Evolutionary conservation across 2,329 filamentous ascomycete genomes (phyloP).

Genomic region (Conoideocrella luteorostrata): DNA sequence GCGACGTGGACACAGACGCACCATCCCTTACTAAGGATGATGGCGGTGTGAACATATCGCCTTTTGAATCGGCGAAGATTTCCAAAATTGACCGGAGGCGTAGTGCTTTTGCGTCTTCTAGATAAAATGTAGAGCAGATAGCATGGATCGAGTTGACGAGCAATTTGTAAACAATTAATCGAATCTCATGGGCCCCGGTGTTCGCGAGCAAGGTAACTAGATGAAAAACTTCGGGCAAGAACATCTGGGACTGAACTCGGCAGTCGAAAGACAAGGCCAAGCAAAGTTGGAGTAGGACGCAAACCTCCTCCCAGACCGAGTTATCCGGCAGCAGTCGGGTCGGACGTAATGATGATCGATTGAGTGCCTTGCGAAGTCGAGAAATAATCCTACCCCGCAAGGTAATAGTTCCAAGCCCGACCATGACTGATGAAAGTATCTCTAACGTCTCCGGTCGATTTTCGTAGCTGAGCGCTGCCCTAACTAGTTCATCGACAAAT

Average conservation of each 20-base stretch:
- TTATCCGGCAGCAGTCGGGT: conserved; percentile 61
- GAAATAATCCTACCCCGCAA: conserved; percentile 60
- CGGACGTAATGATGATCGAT: conserved; percentile 60
- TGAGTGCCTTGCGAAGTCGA: conserved; percentile 59
- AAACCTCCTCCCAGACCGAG: conserved; percentile 63
- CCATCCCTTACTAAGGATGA: conserved; percentile 42
- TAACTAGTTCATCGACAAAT: conserved; percentile 61
- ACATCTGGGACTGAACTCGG: conserved; percentile 60
- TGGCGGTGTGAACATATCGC: conserved; percentile 50
- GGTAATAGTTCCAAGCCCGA: conserved; percentile 58
- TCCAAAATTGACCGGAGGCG: conserved; percentile 52
- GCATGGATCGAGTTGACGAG: conserved; percentile 63
- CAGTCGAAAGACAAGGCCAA: conserved; percentile 62
- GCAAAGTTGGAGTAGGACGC: conserved; percentile 59
- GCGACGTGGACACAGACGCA: conserved; percentile 46
- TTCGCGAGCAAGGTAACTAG: conserved; percentile 66
- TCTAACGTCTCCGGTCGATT: conserved; percentile 54
- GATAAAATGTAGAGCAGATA: conserved; percentile 56
- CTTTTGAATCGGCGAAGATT: conserved; percentile 52
- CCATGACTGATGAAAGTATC: conserved; percentile 54
- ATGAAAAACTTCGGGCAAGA: conserved; percentile 63
- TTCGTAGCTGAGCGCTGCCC: conserved; percentile 52
- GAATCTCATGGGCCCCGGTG: conserved; percentile 51
- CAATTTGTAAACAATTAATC: conserved; percentile 54
- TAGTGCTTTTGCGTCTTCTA: conserved; percentile 53